Evolutionary conservation across 352 stramenopile species (phyloP).

Genomic region (Globisporangium cederbergense): DNA sequence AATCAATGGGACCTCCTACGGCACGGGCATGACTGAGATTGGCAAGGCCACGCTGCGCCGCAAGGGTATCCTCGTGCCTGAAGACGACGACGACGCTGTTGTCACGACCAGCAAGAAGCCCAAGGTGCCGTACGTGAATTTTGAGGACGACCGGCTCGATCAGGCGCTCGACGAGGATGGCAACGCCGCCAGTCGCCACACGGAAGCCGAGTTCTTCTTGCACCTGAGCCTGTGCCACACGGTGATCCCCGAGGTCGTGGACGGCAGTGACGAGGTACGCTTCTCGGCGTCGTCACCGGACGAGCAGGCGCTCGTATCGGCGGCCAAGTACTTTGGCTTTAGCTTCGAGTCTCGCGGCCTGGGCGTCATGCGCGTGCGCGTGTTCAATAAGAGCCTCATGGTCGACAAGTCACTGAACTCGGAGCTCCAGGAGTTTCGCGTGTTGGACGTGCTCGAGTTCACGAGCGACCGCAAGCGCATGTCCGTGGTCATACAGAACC

Average conservation of each 20-base stretch:
- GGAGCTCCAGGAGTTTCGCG: slow-evolving; percentile 63
- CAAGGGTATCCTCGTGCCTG: slow-evolving; percentile 54
- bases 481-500: slow-evolving; percentile 74
- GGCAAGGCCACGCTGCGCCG: slow-evolving; percentile 58
- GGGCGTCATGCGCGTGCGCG: slow-evolving; percentile 34
- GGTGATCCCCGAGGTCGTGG: slow-evolving; percentile 61
- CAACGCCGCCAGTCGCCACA: slow-evolving; percentile 8
- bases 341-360: slow-evolving; percentile 65
- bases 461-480: slow-evolving; percentile 87
- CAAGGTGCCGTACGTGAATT: slow-evolving; percentile 77
- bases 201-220: slow-evolving; percentile 81
- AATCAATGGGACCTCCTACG: slow-evolving; percentile 91
- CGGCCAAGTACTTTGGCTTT: slow-evolving; percentile 78
- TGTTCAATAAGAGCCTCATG: slow-evolving; percentile 49
- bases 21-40: slow-evolving; percentile 84
- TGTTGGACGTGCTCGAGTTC: slow-evolving; percentile 96
- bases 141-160: slow-evolving; percentile 56
- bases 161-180: slow-evolving; percentile 36
- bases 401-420: slow-evolving; percentile 27
- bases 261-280: slow-evolving; percentile 48
- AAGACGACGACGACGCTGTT: slow-evolving; percentile 23
- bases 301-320: slow-evolving; percentile 88
- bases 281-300: slow-evolving; percentile 83
- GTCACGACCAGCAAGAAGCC: not conserved
- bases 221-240: slow-evolving; percentile 81